Base-by-base conservation (phyloP, 2,329 filamentous ascomycete species). In the Zymoseptoria ardabiliae region DNA sequence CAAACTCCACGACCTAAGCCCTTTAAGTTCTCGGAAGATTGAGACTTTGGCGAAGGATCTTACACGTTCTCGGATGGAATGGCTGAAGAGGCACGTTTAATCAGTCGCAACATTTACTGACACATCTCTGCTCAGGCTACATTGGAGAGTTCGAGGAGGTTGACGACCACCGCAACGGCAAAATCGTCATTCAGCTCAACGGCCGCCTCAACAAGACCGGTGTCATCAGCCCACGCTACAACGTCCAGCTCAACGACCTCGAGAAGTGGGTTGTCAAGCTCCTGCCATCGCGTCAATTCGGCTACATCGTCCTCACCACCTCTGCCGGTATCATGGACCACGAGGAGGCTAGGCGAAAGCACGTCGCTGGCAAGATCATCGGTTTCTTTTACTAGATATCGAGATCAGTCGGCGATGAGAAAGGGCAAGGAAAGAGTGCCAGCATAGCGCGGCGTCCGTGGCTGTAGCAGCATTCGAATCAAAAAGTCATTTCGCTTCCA, bases 181-280 rank as follows among this genome's bases (percentile, higher is more conserved):
- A 99, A 89, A 96, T 99, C 69, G 91, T 99, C 74, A 94, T 99
- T 75, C 94, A 99, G 86, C 89, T 99, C 70, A 99, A 96, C 83
- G 94, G 94, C 80, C 94, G 79, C 72, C 86, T 97, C 80, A 97
- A 97, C 90, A 97, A 97, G 88, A 94, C 90, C 68, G 94, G 93
- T 85, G 93, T 97, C 83, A 99, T 99, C 86, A 94, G 88, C 69
- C 94, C 94, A 78, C 90, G 94, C 79, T 99, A 96, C 90, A 97
- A 97, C 86, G 90, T 99, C 80, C 91, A 93, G 79, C 91, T 99
- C 75, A 82, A 85, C 75, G 94, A 99, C 74, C 86, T 99, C 76
- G 94, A 99, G 90, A 97, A 97, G 86, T 99, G 94, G 94, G 91
- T 97, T 74, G 91, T 96, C 82, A 96, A 96, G 87, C 89, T 99